Evolutionary conservation across 2,329 filamentous ascomycete species (phyloP).

Genomic region (Amauroascus verrucosus): DNA sequence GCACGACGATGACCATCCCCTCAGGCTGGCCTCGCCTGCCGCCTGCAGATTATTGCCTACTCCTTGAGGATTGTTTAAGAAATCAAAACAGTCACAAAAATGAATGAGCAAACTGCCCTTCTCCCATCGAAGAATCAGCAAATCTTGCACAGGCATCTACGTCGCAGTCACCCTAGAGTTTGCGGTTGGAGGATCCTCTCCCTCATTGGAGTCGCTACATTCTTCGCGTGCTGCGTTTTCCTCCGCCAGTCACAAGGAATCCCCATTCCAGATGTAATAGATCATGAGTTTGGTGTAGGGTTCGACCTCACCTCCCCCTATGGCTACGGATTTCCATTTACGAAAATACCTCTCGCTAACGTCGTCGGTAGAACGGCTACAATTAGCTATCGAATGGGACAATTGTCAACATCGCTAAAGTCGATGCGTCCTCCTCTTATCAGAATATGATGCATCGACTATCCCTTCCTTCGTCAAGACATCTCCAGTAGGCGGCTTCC

Average conservation of each 20-base stretch:
- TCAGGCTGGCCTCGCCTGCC: too few relatives aligned
- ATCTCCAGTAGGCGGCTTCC: slow-evolving; percentile 1
- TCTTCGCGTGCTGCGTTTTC: not conserved
- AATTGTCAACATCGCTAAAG: not conserved
- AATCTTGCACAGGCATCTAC: not conserved
- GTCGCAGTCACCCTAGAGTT: not conserved
- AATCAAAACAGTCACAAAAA: not conserved
- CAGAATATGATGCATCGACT: not conserved
- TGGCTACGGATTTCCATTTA: not conserved
- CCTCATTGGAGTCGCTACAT: not conserved
- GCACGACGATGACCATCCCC: too few relatives aligned
- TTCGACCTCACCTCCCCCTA: slow-evolving; percentile 1
- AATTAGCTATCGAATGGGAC: slow-evolving; percentile 1
- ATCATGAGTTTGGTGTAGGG: slow-evolving; percentile 1
- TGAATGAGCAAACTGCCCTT: not conserved
- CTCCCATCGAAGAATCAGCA: not conserved
- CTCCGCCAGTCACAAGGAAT: not conserved
- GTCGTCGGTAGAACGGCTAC: not conserved
- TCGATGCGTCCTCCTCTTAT: not conserved
- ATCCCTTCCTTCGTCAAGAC: not conserved
- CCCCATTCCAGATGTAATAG: not conserved
- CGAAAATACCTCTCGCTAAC: not conserved
- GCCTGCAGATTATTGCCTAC: too few relatives aligned
- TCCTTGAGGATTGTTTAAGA: not conserved
- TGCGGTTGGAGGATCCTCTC: not conserved